Conservation (phyloP, 2,329 filamentous ascomycete species). For the Talaromyces sp. region DNA sequence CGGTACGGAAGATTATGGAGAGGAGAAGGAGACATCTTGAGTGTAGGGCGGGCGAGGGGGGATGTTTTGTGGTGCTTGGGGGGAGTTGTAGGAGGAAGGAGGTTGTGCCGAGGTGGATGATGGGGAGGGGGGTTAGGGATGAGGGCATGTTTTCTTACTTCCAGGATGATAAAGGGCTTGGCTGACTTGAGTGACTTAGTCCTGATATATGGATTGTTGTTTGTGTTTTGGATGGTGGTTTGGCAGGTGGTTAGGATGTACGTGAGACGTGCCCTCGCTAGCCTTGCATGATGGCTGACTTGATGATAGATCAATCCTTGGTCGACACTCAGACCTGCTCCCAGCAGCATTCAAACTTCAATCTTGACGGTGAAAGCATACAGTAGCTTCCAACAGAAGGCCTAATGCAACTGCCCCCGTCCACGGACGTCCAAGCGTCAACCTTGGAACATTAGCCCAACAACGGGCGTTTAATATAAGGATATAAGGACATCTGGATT, state of each 20-base stretch:
- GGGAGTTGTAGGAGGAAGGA: constrained; percentile 34
- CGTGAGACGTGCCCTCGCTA: neutral
- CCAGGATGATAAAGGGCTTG: neutral
- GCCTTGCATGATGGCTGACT: neutral
- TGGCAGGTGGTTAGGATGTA: constrained; percentile 10
- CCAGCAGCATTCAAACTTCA: neutral
- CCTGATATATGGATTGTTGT: constrained; percentile 16
- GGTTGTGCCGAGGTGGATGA: constrained; percentile 33
- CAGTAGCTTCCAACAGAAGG: neutral
- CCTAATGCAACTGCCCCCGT: neutral
- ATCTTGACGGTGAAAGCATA: neutral
- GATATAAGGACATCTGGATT: no score
- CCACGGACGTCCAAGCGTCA: neutral
- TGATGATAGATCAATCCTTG: neutral
- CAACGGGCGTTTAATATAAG: neutral
- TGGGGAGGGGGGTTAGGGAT: constrained; percentile 23
- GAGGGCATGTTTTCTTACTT: constrained; percentile 31
- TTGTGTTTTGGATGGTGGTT: constrained; percentile 6
- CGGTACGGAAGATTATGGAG: constrained; percentile 45
- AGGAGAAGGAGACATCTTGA: constrained; percentile 42
- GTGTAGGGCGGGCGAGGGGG: constrained; percentile 33
- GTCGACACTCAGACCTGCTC: neutral
- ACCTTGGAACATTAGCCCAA: neutral
- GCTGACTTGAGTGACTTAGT: constrained; percentile 21
- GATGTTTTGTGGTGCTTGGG: constrained; percentile 42